phyloP scores from a whole-genome alignment of 2,329 filamentous ascomycete genomes.

The Hypoxylon sp. region DNA sequence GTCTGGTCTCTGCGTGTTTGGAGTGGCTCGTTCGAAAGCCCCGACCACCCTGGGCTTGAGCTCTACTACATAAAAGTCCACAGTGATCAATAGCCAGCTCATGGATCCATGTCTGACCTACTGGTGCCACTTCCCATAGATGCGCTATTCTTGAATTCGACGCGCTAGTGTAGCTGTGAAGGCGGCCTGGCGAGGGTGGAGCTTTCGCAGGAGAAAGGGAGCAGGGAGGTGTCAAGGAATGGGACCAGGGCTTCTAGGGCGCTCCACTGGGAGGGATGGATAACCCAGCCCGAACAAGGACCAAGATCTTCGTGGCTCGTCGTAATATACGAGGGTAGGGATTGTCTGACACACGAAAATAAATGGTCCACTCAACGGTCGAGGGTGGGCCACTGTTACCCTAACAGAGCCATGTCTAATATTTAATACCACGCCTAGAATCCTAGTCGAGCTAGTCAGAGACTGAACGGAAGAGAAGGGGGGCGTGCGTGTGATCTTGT shows the following conservation, averaged over 20 bases:
- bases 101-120: conserved; percentile 46
- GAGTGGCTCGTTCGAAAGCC: conserved; percentile 44
- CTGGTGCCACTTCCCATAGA: conserved; percentile 44
- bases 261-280: conserved; percentile 42
- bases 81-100: conserved; percentile 42
- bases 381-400: conserved; percentile 42
- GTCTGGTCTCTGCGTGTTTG: conserved; percentile 46
- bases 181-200: conserved; percentile 42
- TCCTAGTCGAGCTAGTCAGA: conserved; percentile 36
- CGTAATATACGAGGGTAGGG: conserved; percentile 61
- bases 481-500: conserved; percentile 44
- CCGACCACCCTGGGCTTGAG: conserved; percentile 40
- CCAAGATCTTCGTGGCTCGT: conserved; percentile 54
- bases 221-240: conserved; percentile 43
- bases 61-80: conserved; percentile 28
- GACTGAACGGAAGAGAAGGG: conserved; percentile 37
- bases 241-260: conserved; percentile 46
- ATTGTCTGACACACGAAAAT: conserved; percentile 61
- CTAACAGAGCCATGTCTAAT: conserved; percentile 42
- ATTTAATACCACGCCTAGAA: conserved; percentile 43
- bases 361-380: conserved; percentile 49
- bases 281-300: conserved; percentile 42
- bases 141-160: conserved; percentile 49
- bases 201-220: conserved; percentile 29
- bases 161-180: conserved; percentile 47